Evolutionary conservation across 192 early-diverging fungal genomes (phyloP).

Genomic region (Gamsiella multidivaricata): DNA sequence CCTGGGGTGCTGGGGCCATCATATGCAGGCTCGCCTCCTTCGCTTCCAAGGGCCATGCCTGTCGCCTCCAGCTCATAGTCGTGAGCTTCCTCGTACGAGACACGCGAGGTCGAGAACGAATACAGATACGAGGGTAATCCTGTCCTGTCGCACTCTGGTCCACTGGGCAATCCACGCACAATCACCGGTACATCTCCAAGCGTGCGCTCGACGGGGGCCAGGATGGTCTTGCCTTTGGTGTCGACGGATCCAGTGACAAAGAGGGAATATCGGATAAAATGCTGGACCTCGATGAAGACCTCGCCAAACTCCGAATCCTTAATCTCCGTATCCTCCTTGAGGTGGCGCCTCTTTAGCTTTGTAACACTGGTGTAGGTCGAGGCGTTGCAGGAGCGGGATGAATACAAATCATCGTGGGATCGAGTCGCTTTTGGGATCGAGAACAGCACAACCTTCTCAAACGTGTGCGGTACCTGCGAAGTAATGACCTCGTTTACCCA

Average conservation of each 20-base stretch:
- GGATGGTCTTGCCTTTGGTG: constrained; percentile 22
- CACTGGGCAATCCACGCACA: constrained; percentile 30
- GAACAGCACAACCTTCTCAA: constrained; percentile 52
- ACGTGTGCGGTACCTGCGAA: constrained; percentile 36
- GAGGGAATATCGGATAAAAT: constrained; percentile 48
- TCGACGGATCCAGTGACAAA: constrained; percentile 44
- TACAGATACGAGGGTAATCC: constrained; percentile 42
- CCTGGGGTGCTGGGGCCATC: constrained; percentile 16
- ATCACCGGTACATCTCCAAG: constrained; percentile 38
- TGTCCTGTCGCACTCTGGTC: constrained; percentile 42
- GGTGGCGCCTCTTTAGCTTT: constrained; percentile 21
- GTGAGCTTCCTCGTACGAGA: constrained; percentile 42
- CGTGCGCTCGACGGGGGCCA: constrained; percentile 20
- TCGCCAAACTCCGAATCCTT: constrained; percentile 49
- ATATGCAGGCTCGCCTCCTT: background rate
- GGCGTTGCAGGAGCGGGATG: constrained; percentile 25
- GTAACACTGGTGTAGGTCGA: constrained; percentile 24
- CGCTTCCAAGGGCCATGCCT: background rate
- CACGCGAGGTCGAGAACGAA: constrained; percentile 48
- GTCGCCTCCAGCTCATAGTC: constrained; percentile 48
- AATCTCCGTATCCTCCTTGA: constrained; percentile 32
- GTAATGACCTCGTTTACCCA: constrained; percentile 47
- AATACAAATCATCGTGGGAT: constrained; percentile 27
- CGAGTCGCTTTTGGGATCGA: constrained; percentile 32
- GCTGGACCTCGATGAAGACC: constrained; percentile 40